Conservation (phyloP, 805 yeast species). For the Zygoascus biomembranicola region DNA sequence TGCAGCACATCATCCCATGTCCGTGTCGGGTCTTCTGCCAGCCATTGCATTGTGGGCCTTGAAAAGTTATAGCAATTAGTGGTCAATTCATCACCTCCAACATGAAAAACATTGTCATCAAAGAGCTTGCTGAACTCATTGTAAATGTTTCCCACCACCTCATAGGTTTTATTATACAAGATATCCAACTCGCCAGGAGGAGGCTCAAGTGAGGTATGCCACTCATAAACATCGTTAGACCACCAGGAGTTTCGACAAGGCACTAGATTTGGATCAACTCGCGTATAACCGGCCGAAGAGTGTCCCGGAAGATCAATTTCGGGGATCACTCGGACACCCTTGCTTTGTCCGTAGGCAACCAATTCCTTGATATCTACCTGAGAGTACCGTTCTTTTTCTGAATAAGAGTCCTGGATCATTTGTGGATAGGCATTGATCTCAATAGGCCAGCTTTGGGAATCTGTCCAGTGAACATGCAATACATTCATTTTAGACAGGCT, state of each 20-base stretch:
- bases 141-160: constrained; percentile 29
- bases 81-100: constrained; percentile 35
- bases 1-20: constrained; percentile 29
- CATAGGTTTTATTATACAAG: constrained; percentile 27
- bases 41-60: constrained; percentile 23
- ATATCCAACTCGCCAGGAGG: constrained; percentile 37
- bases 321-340: constrained; percentile 37
- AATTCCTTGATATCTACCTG: constrained; percentile 25
- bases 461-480: constrained; percentile 36
- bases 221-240: constrained; percentile 17
- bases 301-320: constrained; percentile 39
- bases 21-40: constrained; percentile 21
- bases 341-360: constrained; percentile 27
- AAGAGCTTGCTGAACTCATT: constrained; percentile 29
- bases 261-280: constrained; percentile 27
- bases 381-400: constrained; percentile 27
- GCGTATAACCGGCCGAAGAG: constrained; percentile 35
- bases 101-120: constrained; percentile 34
- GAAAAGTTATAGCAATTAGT: constrained; percentile 31
- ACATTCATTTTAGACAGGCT: constrained; percentile 33
- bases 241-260: constrained; percentile 31
- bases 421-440: constrained; percentile 29
- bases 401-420: constrained; percentile 34
- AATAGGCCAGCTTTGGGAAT: constrained; percentile 37
- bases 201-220: constrained; percentile 31